Evolutionary conservation across 2,329 filamentous ascomycete genomes (phyloP), one percentile per base, ranked within the genome.

Genomic region (Byssothecium circinans): DNA sequence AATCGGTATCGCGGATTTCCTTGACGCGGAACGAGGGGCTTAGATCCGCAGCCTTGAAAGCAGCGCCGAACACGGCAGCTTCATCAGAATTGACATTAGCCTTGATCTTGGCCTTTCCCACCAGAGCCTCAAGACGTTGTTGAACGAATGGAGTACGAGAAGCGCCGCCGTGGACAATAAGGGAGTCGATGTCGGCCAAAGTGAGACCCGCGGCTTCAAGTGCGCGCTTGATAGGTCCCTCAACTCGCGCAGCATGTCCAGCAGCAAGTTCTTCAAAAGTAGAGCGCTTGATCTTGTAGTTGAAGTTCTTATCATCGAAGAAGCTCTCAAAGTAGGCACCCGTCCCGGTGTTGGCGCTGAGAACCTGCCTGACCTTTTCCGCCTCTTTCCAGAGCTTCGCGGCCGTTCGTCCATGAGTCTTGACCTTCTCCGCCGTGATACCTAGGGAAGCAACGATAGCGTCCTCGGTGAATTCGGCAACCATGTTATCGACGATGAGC

Each of bases 21-120:
- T 97, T 99, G 67, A 99, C 94, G 52, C 91, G 87, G 84, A 99
- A 99, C 69, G 88, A 92, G 33, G 92, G 91, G 74, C 90, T 96
- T 49, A 99, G 80, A 60, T 89, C 85, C 43, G 94, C 94, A 41
- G 89, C 94, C 67, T 91, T 89, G 80, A 99, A 97, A 22, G 88
- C 91, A 45, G 94, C 92, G 61, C 94, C 94, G 70, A 97, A 95
- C 8, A 95, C 94, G 41, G 94, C 94, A 19, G 94, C 88, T 74
- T 99, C 94, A 64, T 99, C 94, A 10, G 92, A 88, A 75, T 99
- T 99, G 67, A 99, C 94, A 62, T 95, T 99, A 65, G 86, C 88
- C 56, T 91, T 87, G 50, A 99, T 79, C 77, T 95, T 96, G 42
- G 87, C 84, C 7, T 84, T 73, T 30, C 89, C 88, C 41, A 85